A percentile compares a stretch with the other conserved stretches of the same genome.
phyloP scores from a whole-genome alignment of 2,329 filamentous ascomycete species.

The Botryotinia globosa region DNA sequence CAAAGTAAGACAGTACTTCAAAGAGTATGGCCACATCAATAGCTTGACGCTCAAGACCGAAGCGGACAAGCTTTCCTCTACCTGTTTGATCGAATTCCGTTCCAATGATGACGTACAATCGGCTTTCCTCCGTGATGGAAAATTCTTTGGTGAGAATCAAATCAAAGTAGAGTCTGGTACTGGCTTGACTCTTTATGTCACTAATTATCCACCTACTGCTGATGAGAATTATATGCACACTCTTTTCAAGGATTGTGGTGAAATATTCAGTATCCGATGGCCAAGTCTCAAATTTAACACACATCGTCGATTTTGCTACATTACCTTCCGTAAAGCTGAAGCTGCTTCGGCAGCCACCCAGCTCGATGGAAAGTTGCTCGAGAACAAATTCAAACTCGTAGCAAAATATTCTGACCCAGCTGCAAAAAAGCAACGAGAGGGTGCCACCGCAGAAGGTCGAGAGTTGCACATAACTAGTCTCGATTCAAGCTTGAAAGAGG shows the following conservation, averaged over 20 bases:
- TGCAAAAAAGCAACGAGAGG: slow-evolving; percentile 73
- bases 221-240: slow-evolving; percentile 68
- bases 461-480: slow-evolving; percentile 78
- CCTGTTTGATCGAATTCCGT: slow-evolving; percentile 82
- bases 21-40: slow-evolving; percentile 82
- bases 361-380: slow-evolving; percentile 69
- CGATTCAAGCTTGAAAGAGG: slow-evolving; percentile 59
- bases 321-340: slow-evolving; percentile 74
- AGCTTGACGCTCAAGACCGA: slow-evolving; percentile 68
- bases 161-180: slow-evolving; percentile 74
- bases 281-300: slow-evolving; percentile 88
- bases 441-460: slow-evolving; percentile 79
- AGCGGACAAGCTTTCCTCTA: slow-evolving; percentile 56
- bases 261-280: slow-evolving; percentile 82
- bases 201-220: slow-evolving; percentile 80
- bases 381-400: slow-evolving; percentile 64
- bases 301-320: slow-evolving; percentile 89
- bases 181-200: slow-evolving; percentile 79
- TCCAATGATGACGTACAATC: slow-evolving; percentile 75
- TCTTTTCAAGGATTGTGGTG: slow-evolving; percentile 72
- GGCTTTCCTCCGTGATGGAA: slow-evolving; percentile 77
- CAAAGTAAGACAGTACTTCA: slow-evolving; percentile 84
- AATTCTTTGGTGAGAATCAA: slow-evolving; percentile 69
- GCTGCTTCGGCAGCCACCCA: slow-evolving; percentile 68
- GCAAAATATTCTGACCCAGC: slow-evolving; percentile 83